Percentiles rank a stretch among this genome's conserved stretches.
Evolutionary conservation across 495 filamentous ascomycete genomes (phyloP).

Genomic region (Talaromyces liani): DNA sequence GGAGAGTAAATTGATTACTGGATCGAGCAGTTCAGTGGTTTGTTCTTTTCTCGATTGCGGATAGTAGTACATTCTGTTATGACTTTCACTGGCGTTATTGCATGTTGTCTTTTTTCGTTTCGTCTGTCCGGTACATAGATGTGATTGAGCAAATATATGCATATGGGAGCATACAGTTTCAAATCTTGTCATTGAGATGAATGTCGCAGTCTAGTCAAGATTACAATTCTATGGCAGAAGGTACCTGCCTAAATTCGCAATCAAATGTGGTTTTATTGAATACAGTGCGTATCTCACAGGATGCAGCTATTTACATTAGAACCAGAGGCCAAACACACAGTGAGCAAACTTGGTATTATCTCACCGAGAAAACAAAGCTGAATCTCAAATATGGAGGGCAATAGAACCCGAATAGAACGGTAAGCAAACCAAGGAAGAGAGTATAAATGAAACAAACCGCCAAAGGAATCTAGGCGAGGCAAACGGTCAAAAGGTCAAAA

Average conservation of each 20-base stretch:
- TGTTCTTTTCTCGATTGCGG: slow-evolving; percentile 9
- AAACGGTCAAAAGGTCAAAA: background rate
- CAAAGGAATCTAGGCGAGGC: background rate
- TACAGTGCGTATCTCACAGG: background rate
- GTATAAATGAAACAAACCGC: background rate
- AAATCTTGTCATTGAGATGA: background rate
- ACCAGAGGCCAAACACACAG: background rate
- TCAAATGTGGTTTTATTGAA: background rate
- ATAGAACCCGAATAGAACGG: background rate
- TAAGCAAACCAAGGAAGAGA: background rate
- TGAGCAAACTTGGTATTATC: background rate
- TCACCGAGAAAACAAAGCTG: background rate
- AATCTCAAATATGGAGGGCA: background rate
- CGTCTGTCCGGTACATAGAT: background rate
- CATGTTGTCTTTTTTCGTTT: background rate
- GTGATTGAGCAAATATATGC: background rate
- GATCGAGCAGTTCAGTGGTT: background rate
- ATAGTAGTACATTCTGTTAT: background rate
- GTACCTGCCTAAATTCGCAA: background rate
- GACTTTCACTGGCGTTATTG: slow-evolving; percentile 3
- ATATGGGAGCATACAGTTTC: background rate
- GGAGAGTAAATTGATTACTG: slow-evolving; percentile 56
- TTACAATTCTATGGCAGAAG: too few relatives aligned
- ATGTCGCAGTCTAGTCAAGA: too few relatives aligned
- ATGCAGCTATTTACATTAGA: background rate